Conservation (phyloP, 1,139 yeast species). For the Saccharomycopsis hybrid region DNA sequence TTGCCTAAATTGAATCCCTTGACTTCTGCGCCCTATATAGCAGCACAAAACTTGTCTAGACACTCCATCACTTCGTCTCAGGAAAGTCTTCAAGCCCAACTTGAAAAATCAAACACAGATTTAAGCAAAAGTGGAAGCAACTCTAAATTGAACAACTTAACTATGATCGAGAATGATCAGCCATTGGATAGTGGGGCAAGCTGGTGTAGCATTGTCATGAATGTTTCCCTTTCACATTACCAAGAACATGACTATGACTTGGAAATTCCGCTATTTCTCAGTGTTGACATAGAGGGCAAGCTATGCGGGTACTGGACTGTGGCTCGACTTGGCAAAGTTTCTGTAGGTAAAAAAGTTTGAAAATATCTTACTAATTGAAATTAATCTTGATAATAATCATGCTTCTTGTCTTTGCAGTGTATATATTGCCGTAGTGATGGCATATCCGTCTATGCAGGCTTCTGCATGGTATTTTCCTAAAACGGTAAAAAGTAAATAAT, state of each 20-base stretch:
- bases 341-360: too few species aligned
- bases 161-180: conserved; percentile 2
- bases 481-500: too few species aligned
- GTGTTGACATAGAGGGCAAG: conserved; percentile 2
- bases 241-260: conserved; percentile 6
- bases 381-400: too few species aligned
- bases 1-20: neutral
- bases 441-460: too few species aligned
- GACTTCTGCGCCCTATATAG: conserved; percentile 8
- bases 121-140: too few species aligned
- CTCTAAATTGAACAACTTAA: neutral
- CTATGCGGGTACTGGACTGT: conserved; percentile 14
- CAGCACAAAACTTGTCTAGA: conserved; percentile 11
- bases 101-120: too few species aligned
- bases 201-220: conserved; percentile 17
- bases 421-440: too few species aligned
- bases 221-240: conserved; percentile 5
- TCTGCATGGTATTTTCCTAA: too few species aligned
- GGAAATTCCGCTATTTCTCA: conserved; percentile 9
- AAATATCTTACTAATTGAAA: too few species aligned
- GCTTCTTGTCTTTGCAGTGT: too few species aligned
- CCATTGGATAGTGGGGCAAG: conserved; percentile 17
- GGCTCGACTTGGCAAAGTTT: conserved; percentile 1
- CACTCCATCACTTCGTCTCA: conserved; percentile 11
- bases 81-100: conserved; percentile 1